phyloP scores from a whole-genome alignment of 306 rosid species.

The Vigna hirtella region DNA sequence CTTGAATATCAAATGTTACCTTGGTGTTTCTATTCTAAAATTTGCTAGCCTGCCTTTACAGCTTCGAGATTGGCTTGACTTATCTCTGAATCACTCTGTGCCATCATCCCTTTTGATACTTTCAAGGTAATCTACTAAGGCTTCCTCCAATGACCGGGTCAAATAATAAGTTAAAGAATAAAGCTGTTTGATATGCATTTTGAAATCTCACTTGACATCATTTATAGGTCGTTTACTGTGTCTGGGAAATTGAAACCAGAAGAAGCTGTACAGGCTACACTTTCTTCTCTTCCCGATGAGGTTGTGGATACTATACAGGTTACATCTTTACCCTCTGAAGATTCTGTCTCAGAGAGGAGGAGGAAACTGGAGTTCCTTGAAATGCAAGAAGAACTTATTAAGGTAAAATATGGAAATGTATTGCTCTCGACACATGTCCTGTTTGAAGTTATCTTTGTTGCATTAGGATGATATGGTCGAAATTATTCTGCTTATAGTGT shows the following conservation, averaged over 20 bases:
- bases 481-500: slow-evolving; percentile 38
- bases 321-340: slow-evolving; percentile 89
- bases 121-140: slow-evolving; percentile 73
- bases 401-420: slow-evolving; percentile 56
- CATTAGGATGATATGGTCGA: slow-evolving; percentile 35
- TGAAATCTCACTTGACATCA: slow-evolving; percentile 42
- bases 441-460: slow-evolving; percentile 22
- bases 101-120: slow-evolving; percentile 98
- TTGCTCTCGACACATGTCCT: slow-evolving; percentile 30
- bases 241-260: slow-evolving; percentile 85
- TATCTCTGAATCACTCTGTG: slow-evolving; percentile 89
- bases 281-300: slow-evolving; percentile 96
- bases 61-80: slow-evolving; percentile 98
- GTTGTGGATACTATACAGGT: slow-evolving; percentile 92
- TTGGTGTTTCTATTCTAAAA: slow-evolving; percentile 30
- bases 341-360: slow-evolving; percentile 88
- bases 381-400: slow-evolving; percentile 94
- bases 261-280: slow-evolving; percentile 88
- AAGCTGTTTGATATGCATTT: slow-evolving; percentile 32
- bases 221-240: slow-evolving; percentile 81
- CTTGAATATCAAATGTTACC: slow-evolving; percentile 40
- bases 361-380: slow-evolving; percentile 93
- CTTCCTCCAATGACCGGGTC: not conserved
- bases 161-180: not conserved
- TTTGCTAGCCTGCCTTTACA: slow-evolving; percentile 49